Conservation (phyloP, 2,329 filamentous ascomycete species). For the Ophiocordyceps sinensis region DNA sequence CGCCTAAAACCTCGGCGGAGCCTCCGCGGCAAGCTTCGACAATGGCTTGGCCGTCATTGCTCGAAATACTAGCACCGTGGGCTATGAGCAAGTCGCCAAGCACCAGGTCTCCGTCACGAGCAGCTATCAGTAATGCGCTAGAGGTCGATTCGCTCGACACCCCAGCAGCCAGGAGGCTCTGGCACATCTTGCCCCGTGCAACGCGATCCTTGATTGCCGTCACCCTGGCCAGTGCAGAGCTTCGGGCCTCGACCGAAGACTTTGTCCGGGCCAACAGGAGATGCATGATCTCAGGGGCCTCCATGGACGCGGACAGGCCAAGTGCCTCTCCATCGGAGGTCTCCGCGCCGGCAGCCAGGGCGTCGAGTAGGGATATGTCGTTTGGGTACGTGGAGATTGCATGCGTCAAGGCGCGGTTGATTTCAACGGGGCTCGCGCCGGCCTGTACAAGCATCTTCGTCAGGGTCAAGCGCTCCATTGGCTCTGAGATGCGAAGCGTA, state of each 20-base stretch:
- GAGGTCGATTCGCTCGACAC: conserved; percentile 30
- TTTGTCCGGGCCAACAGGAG: conserved; percentile 25
- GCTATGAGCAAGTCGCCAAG: conserved; percentile 35
- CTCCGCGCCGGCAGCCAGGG: conserved; percentile 31
- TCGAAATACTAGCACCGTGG: conserved; percentile 35
- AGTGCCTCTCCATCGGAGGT: conserved; percentile 35
- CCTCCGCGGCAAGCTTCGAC: conserved; percentile 39
- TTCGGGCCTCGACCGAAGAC: conserved; percentile 22
- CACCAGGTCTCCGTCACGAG: conserved; percentile 35
- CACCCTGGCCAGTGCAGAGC: conserved; percentile 27
- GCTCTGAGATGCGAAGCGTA: conserved; percentile 34
- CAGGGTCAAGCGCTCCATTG: conserved; percentile 35
- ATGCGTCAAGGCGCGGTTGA: conserved; percentile 36
- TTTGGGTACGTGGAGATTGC: conserved; percentile 30
- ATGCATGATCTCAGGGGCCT: conserved; percentile 28
- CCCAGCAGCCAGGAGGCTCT: conserved; percentile 29
- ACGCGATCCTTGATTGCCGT: conserved; percentile 25
- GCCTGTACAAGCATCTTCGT: conserved; percentile 34
- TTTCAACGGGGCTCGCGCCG: conserved; percentile 31
- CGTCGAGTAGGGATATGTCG: conserved; percentile 33
- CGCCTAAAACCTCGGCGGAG: conserved; percentile 30
- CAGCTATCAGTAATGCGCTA: conserved; percentile 33
- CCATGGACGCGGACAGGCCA: conserved; percentile 27
- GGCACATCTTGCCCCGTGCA: conserved; percentile 27
- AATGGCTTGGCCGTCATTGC: conserved; percentile 36